Evolutionary conservation across 371 early-diverging fungal genomes (phyloP).

Genomic region (Capniomyces stellatus): DNA sequence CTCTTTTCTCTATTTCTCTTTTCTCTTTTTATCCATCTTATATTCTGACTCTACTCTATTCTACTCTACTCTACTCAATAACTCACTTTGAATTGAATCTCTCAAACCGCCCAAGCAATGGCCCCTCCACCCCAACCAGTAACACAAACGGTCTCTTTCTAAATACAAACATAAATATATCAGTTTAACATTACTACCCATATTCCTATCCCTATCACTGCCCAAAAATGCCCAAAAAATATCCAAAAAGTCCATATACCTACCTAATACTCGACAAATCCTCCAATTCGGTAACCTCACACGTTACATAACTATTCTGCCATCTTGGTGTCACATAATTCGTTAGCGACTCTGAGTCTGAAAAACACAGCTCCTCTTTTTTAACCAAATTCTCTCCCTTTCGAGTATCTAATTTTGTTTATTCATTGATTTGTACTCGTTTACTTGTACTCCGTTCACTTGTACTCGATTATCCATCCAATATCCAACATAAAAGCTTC

Average conservation of each 20-base stretch:
- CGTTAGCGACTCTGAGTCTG: conserved; percentile 29
- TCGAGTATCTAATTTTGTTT: background rate
- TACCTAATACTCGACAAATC: too few relatives aligned
- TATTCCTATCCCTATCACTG: too few relatives aligned
- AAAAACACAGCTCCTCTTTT: conserved; percentile 14
- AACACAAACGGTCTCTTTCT: conserved; percentile 79
- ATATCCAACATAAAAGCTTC: background rate
- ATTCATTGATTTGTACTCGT: background rate
- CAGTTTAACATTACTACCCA: too few relatives aligned
- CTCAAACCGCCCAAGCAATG: conserved; percentile 40
- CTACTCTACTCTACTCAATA: too few relatives aligned
- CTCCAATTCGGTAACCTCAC: conserved; percentile 28
- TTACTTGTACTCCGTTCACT: background rate
- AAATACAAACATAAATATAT: too few relatives aligned
- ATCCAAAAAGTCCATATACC: too few relatives aligned
- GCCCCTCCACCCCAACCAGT: conserved; percentile 66
- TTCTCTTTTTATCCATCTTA: too few relatives aligned
- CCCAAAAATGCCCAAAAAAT: too few relatives aligned
- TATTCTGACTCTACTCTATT: too few relatives aligned
- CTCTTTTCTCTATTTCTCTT: too few relatives aligned
- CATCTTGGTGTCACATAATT: conserved; percentile 43
- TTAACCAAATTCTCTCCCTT: background rate
- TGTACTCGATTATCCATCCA: too few relatives aligned
- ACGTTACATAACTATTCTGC: conserved; percentile 50
- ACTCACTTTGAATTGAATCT: conserved; percentile 31